Conservation (phyloP, 139 green algal species). For the Haematococcus lacustris region DNA sequence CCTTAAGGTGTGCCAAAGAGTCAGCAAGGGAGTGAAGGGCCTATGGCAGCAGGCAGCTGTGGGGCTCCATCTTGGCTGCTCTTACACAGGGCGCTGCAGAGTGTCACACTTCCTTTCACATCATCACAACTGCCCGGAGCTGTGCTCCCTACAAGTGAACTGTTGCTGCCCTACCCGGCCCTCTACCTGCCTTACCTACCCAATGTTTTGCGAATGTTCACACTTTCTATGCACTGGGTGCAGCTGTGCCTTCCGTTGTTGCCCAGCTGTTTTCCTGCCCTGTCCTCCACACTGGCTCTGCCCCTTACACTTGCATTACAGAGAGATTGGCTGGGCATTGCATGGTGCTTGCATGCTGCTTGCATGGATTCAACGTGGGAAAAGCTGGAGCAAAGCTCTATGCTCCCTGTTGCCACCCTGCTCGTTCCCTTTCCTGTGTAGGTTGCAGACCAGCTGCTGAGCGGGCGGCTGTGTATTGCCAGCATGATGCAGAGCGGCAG, state of each 20-base stretch:
- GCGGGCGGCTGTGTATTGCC: conserved; percentile 84
- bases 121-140: background rate
- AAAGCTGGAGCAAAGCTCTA: background rate
- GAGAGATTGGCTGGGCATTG: background rate
- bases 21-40: background rate
- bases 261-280: background rate
- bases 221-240: no score
- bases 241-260: background rate
- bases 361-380: background rate
- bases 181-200: no score
- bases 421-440: conserved; percentile 11
- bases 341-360: background rate
- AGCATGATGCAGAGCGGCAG: conserved; percentile 73
- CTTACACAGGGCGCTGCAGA: background rate
- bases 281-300: background rate
- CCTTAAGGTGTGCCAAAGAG: conserved; percentile 48
- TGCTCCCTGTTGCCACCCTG: background rate
- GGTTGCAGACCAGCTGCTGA: conserved; percentile 86
- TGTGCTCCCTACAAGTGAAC: background rate
- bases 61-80: no score
- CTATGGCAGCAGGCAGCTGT: background rate
- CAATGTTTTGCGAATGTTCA: no score
- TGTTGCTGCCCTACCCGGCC: background rate
- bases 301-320: no score
- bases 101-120: background rate